Conservation (phyloP, 2,329 filamentous ascomycete genomes). For the Colletotrichum sublineola region DNA sequence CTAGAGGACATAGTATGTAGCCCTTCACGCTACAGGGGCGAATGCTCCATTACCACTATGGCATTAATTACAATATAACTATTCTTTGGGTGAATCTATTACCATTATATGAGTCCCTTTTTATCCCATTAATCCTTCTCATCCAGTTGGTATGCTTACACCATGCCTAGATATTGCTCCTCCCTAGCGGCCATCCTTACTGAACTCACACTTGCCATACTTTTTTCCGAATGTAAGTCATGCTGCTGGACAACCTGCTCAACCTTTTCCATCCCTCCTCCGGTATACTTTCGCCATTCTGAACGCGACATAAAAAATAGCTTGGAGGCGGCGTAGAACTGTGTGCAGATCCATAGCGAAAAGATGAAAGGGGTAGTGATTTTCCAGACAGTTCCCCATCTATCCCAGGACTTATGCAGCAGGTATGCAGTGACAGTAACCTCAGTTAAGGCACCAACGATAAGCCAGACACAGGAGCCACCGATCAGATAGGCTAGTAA, state of each 20-base stretch:
- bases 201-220: too few species aligned
- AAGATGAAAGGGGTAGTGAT: constrained; percentile 36
- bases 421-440: constrained; percentile 31
- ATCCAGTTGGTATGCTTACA: too few species aligned
- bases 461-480: constrained; percentile 11
- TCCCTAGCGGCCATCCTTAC: background rate
- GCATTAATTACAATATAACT: too few species aligned
- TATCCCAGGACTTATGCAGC: constrained; percentile 35
- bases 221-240: background rate
- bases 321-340: constrained; percentile 34
- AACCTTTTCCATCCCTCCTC: background rate
- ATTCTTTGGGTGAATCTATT: too few species aligned
- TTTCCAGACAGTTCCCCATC: constrained; percentile 35
- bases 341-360: constrained; percentile 35
- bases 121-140: too few species aligned
- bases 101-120: too few species aligned
- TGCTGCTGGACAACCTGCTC: constrained; percentile 13
- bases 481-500: constrained; percentile 15
- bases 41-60: too few species aligned
- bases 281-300: constrained; percentile 7
- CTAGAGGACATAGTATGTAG: too few species aligned
- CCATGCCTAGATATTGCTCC: background rate
- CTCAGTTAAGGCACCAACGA: constrained; percentile 20
- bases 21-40: too few species aligned
- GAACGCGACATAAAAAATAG: constrained; percentile 28